These are phyloP conservation scores for Nicotiana otophora DNA, from an alignment of 257 asterid species.

Conservation along the genomic window DNA sequence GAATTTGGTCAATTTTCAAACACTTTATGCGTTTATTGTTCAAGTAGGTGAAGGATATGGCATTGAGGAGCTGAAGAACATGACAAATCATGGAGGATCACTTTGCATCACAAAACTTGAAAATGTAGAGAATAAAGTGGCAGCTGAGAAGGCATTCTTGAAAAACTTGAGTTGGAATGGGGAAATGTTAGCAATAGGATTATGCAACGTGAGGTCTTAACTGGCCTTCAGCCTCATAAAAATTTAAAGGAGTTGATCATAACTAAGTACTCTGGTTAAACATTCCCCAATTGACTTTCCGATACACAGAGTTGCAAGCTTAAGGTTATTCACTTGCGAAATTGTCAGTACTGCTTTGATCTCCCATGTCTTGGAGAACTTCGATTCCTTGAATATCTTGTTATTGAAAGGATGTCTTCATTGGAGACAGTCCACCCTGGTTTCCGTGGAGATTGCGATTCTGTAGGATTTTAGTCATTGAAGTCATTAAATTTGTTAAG, in stretches of 20 bases:
- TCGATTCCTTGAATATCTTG: too few species aligned
- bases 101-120: conserved; percentile 27
- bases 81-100: conserved; percentile 26
- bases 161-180: conserved; percentile 32
- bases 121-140: conserved; percentile 19
- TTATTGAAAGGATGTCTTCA: too few species aligned
- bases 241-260: conserved; percentile 25
- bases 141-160: conserved; percentile 26
- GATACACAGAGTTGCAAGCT: conserved; percentile 19
- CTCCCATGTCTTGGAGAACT: too few species aligned
- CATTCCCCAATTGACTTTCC: conserved; percentile 27
- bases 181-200: neutral
- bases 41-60: neutral
- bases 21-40: conserved; percentile 14
- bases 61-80: conserved; percentile 9
- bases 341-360: conserved; percentile 9
- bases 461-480: too few species aligned
- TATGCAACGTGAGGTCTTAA: conserved; percentile 22
- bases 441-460: too few species aligned
- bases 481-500: too few species aligned
- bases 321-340: conserved; percentile 19
- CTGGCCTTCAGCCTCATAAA: conserved; percentile 40
- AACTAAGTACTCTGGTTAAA: conserved; percentile 21
- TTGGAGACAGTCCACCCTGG: too few species aligned
- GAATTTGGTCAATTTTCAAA: conserved; percentile 20